Evolutionary conservation across 2,329 filamentous ascomycete species (phyloP), one percentile per base, ranked within the genome.

Genomic region (Paecilomyces variotii): DNA sequence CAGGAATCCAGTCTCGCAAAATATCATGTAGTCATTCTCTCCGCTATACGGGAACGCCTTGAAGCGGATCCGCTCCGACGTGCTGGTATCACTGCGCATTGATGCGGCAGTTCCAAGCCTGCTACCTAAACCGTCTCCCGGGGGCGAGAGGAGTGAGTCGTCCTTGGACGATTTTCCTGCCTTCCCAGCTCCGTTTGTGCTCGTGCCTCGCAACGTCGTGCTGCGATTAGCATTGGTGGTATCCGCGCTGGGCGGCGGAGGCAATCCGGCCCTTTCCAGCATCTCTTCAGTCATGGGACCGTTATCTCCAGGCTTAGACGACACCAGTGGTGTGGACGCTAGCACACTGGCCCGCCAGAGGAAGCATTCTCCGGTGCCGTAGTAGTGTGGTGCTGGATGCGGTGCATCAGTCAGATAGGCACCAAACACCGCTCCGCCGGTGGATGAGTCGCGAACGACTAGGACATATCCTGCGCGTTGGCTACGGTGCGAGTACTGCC

Each of bases 41-140:
- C 94, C 94, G 58, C 89, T 95, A 70, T 97, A 97, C 0, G 93
- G 92, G 68, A 97, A 99, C 0, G 93, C 93, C 76, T 96, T 97
- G 82, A 99, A 99, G 24, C 94, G 86, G 65, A 97, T 90, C 27
- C 86, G 82, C 61, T 93, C 89, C 3, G 86, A 84, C 3, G 85
- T 85, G 27, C 80, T 82, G 0, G 82, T 75, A 1, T 80, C 76
- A 64, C 74, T 78, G 58, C 71, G 68, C 19, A 64, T 64, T n/a
- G 63, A 70, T 59, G 62, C 70, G 12, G 26, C 27, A 54, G 25
- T 28, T 12, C 53, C 30, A 35, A 11, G 39, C 12, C 39, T 19
- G 3, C 39, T 45, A 1, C 39, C n/a, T 45, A 14, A 45, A 7
- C 35, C 35, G 14, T 45, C 35, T 45, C 35, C n/a, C n/a, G 39